These are phyloP conservation scores for Malus sieversii DNA, from an alignment of 306 rosid species.

Conservation along the genomic window DNA sequence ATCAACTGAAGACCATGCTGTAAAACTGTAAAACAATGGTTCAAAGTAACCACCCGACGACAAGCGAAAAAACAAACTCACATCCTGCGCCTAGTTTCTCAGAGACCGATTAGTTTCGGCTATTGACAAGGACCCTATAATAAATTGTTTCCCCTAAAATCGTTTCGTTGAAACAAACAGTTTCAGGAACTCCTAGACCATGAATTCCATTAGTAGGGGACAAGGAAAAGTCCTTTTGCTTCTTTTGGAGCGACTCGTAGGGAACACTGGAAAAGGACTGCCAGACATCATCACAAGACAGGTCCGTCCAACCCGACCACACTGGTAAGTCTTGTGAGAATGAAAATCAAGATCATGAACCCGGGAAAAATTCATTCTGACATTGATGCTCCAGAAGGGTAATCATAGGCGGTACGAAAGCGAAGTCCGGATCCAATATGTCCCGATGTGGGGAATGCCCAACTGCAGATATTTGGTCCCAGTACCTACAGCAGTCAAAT, in stretches of 20 bases:
- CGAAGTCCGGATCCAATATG: constrained; percentile 78
- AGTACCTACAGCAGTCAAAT: constrained; percentile 52
- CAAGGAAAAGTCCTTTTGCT: neutral
- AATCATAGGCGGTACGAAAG: constrained; percentile 51
- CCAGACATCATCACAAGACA: constrained; percentile 22
- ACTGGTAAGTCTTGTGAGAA: constrained; percentile 1
- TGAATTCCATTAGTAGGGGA: constrained; percentile 8
- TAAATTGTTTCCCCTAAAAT: constrained; percentile 6
- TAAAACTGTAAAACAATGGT: neutral
- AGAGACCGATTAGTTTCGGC: constrained; percentile 3
- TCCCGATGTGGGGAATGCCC: constrained; percentile 67
- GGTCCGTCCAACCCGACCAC: constrained; percentile 9
- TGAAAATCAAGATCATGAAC: constrained; percentile 13
- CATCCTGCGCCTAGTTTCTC: neutral
- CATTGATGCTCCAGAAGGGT: constrained; percentile 30
- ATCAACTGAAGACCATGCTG: neutral
- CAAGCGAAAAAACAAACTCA: neutral
- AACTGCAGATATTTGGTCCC: constrained; percentile 67
- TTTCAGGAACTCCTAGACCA: constrained; percentile 13
- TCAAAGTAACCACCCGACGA: neutral
- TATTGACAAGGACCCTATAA: constrained; percentile 20
- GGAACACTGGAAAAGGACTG: constrained; percentile 11
- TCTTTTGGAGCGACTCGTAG: constrained; percentile 4
- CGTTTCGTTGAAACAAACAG: constrained; percentile 13
- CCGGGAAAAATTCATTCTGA: constrained; percentile 30